phyloP scores from a whole-genome alignment of 805 yeast species.

The Starmerella ratchasimensis region DNA sequence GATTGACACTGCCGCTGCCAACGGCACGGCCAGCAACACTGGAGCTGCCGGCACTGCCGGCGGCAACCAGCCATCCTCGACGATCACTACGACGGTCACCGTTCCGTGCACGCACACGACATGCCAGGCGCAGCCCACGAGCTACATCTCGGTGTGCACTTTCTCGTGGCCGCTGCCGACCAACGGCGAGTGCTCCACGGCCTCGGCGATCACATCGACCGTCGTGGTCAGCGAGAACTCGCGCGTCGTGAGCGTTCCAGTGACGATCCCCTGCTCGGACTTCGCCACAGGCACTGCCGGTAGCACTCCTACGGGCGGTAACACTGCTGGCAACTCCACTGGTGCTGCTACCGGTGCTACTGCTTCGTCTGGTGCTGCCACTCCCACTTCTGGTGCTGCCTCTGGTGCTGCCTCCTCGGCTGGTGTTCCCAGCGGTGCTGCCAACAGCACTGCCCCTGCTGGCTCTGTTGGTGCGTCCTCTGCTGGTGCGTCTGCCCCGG shows the following conservation, averaged over 20 bases:
- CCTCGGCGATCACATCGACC: conserved; percentile 3
- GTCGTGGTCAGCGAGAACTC: conserved; percentile 8
- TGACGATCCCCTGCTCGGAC: conserved; percentile 7
- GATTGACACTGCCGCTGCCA: not conserved
- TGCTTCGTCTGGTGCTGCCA: not conserved
- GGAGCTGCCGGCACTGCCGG: not conserved
- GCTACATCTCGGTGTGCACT: conserved; percentile 12
- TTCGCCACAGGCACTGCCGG: not conserved
- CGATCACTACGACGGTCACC: conserved; percentile 6
- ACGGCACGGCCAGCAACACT: too few relatives aligned
- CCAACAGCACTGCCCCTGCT: not conserved
- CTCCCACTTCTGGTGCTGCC: not conserved
- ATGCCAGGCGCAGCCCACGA: conserved; percentile 8
- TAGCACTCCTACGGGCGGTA: too few relatives aligned
- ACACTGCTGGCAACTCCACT: not conserved
- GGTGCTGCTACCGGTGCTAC: not conserved
- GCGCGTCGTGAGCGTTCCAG: conserved; percentile 1
- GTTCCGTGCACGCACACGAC: conserved; percentile 13
- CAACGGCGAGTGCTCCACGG: conserved; percentile 3
- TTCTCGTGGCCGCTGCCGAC: conserved; percentile 8
- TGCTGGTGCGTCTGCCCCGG: not conserved
- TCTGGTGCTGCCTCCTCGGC: not conserved
- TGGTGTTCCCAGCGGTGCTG: not conserved
- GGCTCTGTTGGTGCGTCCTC: not conserved
- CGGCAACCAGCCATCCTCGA: not conserved